A percentile compares a stretch with the other conserved stretches of the same genome.
Conservation (phyloP, 768 basidiomycete genomes). For the Xerocomellus dryophilus region DNA sequence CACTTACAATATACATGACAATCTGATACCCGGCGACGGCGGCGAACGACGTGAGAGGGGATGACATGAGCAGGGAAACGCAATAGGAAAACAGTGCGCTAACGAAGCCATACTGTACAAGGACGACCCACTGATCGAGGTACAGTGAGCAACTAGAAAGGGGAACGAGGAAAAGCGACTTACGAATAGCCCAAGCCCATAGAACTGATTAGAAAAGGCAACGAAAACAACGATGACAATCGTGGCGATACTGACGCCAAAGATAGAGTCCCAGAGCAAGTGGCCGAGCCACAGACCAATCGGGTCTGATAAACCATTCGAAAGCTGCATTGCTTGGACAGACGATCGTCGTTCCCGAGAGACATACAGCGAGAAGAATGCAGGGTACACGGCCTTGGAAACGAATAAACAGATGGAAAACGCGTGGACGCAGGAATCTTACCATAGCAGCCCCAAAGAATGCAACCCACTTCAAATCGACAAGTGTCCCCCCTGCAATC, state of each 20-base stretch:
- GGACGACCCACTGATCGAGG: slow-evolving; percentile 57
- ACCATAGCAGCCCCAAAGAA: slow-evolving; percentile 78
- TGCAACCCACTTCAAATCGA: slow-evolving; percentile 67
- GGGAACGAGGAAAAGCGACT: slow-evolving; percentile 29
- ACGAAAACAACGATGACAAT: slow-evolving; percentile 64
- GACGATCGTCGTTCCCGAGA: slow-evolving; percentile 63
- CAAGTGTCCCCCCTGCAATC: slow-evolving; percentile 51
- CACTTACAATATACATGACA: slow-evolving; percentile 64
- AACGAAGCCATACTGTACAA: slow-evolving; percentile 68
- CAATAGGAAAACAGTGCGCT: slow-evolving; percentile 69
- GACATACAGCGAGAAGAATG: slow-evolving; percentile 77
- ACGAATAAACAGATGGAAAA: not conserved
- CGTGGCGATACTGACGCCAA: slow-evolving; percentile 57
- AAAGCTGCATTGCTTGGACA: slow-evolving; percentile 80
- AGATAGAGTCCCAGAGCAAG: slow-evolving; percentile 66
- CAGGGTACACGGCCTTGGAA: slow-evolving; percentile 67
- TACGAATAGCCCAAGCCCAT: slow-evolving; percentile 61
- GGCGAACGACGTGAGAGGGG: slow-evolving; percentile 73
- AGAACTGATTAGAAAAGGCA: slow-evolving; percentile 56
- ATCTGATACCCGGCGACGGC: slow-evolving; percentile 70
- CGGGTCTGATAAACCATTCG: slow-evolving; percentile 69
- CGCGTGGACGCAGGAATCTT: slow-evolving; percentile 4
- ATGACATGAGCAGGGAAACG: slow-evolving; percentile 55
- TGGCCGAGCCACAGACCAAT: slow-evolving; percentile 78
- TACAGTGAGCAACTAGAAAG: not conserved